Conservation (phyloP, 1,284 basidiomycete genomes). For the Ustilago sp. region DNA sequence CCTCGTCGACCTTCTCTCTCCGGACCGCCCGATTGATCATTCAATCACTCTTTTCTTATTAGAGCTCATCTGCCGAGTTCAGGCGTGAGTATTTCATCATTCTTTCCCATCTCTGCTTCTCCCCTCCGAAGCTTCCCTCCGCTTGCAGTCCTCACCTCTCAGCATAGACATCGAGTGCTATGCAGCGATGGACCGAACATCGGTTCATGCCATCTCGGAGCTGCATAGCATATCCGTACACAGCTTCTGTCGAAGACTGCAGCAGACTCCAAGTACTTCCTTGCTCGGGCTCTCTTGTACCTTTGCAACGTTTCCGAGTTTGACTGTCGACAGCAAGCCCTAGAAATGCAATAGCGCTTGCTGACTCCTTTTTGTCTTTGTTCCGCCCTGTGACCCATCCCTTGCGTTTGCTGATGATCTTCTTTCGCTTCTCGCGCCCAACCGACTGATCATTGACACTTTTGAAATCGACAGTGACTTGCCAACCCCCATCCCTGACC, state of each 20-base stretch:
- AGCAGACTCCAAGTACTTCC: background rate
- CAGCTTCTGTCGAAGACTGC: background rate
- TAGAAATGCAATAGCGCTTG: conserved; percentile 28
- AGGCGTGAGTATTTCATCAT: conserved; percentile 46
- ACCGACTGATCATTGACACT: background rate
- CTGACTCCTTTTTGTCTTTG: conserved; percentile 26
- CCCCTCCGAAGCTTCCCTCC: background rate
- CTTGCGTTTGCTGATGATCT: background rate
- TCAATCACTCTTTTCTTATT: conserved; percentile 37
- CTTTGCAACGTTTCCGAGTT: conserved; percentile 6
- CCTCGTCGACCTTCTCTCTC: conserved; percentile 26
- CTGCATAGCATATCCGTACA: conserved; percentile 2
- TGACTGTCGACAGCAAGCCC: background rate
- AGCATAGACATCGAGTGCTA: background rate
- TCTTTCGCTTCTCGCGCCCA: background rate
- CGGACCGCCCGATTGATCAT: conserved; percentile 56
- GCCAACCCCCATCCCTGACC: background rate
- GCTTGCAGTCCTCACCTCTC: background rate
- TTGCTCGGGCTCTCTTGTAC: background rate
- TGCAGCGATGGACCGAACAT: conserved; percentile 9
- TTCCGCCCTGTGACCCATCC: background rate
- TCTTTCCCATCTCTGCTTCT: background rate
- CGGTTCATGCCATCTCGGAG: background rate
- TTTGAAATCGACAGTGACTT: conserved; percentile 10
- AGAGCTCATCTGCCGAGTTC: conserved; percentile 48